phyloP scores from a whole-genome alignment of 352 stramenopile species.

The Globisporangium viniferum region DNA sequence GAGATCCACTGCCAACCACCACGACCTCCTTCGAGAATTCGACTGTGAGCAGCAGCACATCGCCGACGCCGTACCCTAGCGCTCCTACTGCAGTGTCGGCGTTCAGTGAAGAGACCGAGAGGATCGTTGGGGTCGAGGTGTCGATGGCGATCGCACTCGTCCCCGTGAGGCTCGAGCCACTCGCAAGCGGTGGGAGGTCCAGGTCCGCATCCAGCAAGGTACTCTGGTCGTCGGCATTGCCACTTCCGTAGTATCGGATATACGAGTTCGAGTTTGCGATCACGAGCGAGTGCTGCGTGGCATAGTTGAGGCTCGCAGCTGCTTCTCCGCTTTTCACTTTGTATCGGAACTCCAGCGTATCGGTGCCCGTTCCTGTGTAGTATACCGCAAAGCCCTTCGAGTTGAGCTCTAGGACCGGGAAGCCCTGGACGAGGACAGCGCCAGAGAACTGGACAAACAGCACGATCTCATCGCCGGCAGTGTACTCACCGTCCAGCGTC shows the following conservation, averaged over 20 bases:
- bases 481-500: conserved; percentile 49
- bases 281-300: conserved; percentile 36
- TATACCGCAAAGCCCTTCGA: conserved; percentile 57
- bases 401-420: conserved; percentile 61
- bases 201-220: conserved; percentile 31
- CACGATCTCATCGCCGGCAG: conserved; percentile 55
- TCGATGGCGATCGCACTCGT: conserved; percentile 36
- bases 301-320: conserved; percentile 48
- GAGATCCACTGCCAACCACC: conserved; percentile 28
- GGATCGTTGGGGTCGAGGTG: conserved; percentile 33
- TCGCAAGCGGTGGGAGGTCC: conserved; percentile 28
- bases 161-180: conserved; percentile 28
- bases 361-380: conserved; percentile 40
- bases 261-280: conserved; percentile 17
- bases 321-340: conserved; percentile 44
- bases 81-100: conserved; percentile 25
- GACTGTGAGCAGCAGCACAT: conserved; percentile 68
- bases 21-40: conserved; percentile 56
- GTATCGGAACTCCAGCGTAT: conserved; percentile 64
- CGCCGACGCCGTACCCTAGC: conserved; percentile 55
- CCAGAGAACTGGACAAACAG: conserved; percentile 52
- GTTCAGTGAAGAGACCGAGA: conserved; percentile 44
- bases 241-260: conserved; percentile 6
- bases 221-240: not conserved
- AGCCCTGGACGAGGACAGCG: conserved; percentile 45